Conservation (phyloP, 331 rosid genomes). For the Rosa hybrid region DNA sequence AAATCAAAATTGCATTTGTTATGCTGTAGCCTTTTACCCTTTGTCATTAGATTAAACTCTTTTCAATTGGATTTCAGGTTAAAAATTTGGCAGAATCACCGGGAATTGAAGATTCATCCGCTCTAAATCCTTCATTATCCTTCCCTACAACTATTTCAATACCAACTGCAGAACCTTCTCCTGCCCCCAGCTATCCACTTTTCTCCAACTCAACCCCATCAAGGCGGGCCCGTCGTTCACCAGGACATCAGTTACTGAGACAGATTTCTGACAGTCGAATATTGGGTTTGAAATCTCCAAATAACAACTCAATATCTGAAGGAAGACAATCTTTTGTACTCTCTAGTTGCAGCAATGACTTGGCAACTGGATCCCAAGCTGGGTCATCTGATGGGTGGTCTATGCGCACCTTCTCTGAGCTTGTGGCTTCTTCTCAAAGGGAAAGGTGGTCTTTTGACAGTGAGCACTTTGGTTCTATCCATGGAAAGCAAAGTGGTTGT, state of each 20-base stretch:
- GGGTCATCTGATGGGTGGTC: slow-evolving; percentile 93
- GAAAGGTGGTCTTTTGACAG: slow-evolving; percentile 86
- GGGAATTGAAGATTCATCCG: slow-evolving; percentile 47
- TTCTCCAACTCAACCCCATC: slow-evolving; percentile 62
- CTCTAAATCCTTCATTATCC: slow-evolving; percentile 50
- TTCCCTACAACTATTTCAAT: slow-evolving; percentile 53
- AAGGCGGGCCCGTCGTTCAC: slow-evolving; percentile 69
- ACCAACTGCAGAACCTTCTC: slow-evolving; percentile 46
- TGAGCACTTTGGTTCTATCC: slow-evolving; percentile 61
- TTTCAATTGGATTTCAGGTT: slow-evolving; percentile 42
- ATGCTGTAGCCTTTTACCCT: slow-evolving; percentile 22
- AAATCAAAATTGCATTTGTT: slow-evolving; percentile 22
- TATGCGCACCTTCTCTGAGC: slow-evolving; percentile 83
- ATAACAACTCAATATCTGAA: slow-evolving; percentile 67
- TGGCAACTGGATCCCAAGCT: slow-evolving; percentile 58
- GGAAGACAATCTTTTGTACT: slow-evolving; percentile 75
- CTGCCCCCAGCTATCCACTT: slow-evolving; percentile 38
- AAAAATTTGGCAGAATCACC: slow-evolving; percentile 56
- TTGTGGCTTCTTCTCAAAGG: slow-evolving; percentile 75
- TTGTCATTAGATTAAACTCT: slow-evolving; percentile 17
- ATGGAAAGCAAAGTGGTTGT: slow-evolving; percentile 62
- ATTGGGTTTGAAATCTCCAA: slow-evolving; percentile 70
- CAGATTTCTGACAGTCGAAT: slow-evolving; percentile 82
- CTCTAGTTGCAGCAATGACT: slow-evolving; percentile 78
- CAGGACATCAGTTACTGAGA: slow-evolving; percentile 69